phyloP scores from a whole-genome alignment of 2,329 filamentous ascomycete species.

The Claviceps pusilla region DNA sequence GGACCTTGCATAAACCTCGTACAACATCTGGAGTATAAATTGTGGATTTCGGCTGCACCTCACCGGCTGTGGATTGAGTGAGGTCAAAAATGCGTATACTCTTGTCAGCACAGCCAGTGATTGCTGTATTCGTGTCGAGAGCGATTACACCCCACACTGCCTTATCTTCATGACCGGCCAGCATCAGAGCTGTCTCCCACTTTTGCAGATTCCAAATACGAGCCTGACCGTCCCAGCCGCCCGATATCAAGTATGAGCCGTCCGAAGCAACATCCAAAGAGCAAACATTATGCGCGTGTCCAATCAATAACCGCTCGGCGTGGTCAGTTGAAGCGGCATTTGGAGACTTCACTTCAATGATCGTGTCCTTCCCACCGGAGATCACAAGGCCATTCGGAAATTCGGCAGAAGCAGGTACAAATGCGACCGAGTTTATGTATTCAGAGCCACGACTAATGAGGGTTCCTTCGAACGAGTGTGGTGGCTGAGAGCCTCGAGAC shows the following conservation, averaged over 20 bases:
- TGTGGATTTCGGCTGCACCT: constrained; percentile 36
- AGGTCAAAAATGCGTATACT: constrained; percentile 73
- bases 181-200: constrained; percentile 60
- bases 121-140: constrained; percentile 61
- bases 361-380: constrained; percentile 78
- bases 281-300: constrained; percentile 79
- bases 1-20: constrained; percentile 74
- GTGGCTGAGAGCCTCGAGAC: constrained; percentile 51
- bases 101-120: constrained; percentile 88
- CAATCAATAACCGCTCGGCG: constrained; percentile 72
- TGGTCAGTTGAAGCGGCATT: constrained; percentile 53
- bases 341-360: constrained; percentile 77
- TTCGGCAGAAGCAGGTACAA: constrained; percentile 50
- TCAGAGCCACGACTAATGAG: constrained; percentile 66
- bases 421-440: constrained; percentile 78
- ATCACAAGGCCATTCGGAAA: constrained; percentile 69
- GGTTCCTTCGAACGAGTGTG: constrained; percentile 60
- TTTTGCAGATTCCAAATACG: constrained; percentile 74
- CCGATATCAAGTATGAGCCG: constrained; percentile 66
- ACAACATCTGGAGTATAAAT: constrained; percentile 66
- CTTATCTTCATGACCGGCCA: constrained; percentile 58
- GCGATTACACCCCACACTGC: constrained; percentile 87
- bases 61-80: constrained; percentile 39
- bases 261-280: constrained; percentile 63
- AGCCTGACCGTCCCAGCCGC: constrained; percentile 83